Evolutionary conservation across 192 early-diverging fungal species (phyloP).

Genomic region (Pilaira anomala): DNA sequence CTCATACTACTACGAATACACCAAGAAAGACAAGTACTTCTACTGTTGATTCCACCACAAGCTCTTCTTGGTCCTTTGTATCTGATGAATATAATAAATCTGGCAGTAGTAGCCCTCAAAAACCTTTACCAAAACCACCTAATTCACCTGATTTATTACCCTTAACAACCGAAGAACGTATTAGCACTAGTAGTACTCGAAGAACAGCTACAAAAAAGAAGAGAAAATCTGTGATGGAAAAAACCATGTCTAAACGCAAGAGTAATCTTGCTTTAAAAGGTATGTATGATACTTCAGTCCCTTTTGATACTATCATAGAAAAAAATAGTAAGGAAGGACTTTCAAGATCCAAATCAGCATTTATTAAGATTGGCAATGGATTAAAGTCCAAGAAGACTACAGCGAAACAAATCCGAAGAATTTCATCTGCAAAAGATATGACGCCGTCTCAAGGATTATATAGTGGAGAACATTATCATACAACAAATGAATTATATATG

Average conservation of each 20-base stretch:
- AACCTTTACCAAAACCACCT: constrained; percentile 15
- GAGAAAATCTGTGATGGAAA: constrained; percentile 10
- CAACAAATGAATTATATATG: not conserved
- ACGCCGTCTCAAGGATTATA: not conserved
- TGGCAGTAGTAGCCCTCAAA: not conserved
- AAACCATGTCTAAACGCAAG: constrained; percentile 8
- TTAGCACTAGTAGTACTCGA: no score
- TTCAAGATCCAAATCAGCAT: constrained; percentile 3
- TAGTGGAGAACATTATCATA: not conserved
- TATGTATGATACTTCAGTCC: not conserved
- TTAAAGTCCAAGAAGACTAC: not conserved
- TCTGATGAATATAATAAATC: constrained; percentile 1
- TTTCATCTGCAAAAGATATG: not conserved
- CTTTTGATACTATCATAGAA: not conserved
- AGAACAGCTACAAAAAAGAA: constrained; percentile 13
- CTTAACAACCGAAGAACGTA: no score
- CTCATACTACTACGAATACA: not conserved
- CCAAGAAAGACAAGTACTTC: constrained; percentile 12
- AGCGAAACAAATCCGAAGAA: not conserved
- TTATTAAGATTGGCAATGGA: constrained; percentile 19
- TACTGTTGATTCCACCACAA: not conserved
- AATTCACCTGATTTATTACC: not conserved
- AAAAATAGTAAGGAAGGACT: no score
- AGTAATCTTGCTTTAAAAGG: not conserved
- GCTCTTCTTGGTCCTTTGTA: not conserved